Base-by-base conservation (phyloP, 768 basidiomycete genomes). In the Sporobolomyces phaffii region DNA sequence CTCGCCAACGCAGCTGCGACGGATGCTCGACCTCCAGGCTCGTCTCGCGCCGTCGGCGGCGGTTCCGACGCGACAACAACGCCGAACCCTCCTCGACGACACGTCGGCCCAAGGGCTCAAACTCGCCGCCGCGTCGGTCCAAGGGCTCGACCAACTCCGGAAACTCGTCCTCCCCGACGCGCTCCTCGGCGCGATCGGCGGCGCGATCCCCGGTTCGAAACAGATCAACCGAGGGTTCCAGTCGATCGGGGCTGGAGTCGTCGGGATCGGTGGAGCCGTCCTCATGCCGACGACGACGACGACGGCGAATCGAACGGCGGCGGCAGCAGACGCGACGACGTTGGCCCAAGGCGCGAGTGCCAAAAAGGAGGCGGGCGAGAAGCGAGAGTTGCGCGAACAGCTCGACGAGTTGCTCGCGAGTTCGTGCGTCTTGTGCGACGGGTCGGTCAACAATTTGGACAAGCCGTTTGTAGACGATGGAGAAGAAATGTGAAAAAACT, bases 101-200 rank as follows among this genome's bases (percentile, higher is more conserved):
- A 48, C 69, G 7, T 40, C 64, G 1, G 45, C 60, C 26, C 62
- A 61, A 11, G 70, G 74, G 14, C 70, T 66, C 68, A 74, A 74
- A 58, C 64, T 74, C 52, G 73, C 75, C 17, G 68, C 64, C 10
- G 72, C 71, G 11, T 65, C 68, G n/a, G 74, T 73, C 5, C 75
- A 74, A 43, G 73, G 70, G 1, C 65, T 75, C 57, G 94, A 97
- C 77, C 84, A 85, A 62, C 78, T 99, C 58, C 84, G 92, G 47
- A 92, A 97, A 76, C 81, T 98, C 56, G 94, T 99, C 73, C 80
- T 97, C 11, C 96, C 96, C 17, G 96, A 98, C 74, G 89, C 91
- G 5, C 82, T 98, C 18, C 92, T 90, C 33, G 83, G 85, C 36
- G 83, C 91, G 26, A 88, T 98, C 60, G 85, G 87, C 1, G 76